Conservation (phyloP, 805 yeast species). For the Blastobotrys parvus region DNA sequence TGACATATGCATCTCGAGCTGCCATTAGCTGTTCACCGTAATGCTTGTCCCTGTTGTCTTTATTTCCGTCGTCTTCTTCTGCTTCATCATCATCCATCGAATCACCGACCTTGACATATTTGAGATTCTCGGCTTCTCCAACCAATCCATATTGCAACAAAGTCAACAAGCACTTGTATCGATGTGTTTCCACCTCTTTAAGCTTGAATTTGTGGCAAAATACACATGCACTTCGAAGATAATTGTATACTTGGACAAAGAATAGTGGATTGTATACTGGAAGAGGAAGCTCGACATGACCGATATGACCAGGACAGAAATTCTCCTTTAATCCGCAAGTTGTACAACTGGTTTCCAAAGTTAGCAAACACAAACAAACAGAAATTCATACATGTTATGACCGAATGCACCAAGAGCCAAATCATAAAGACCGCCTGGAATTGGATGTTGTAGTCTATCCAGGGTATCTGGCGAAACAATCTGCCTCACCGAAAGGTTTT, state of each 20-base stretch:
- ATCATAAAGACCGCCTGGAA: slow-evolving; percentile 89
- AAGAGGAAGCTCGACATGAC: slow-evolving; percentile 93
- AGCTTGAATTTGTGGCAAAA: slow-evolving; percentile 84
- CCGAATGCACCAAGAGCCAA: slow-evolving; percentile 92
- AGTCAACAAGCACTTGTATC: slow-evolving; percentile 65
- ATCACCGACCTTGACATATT: slow-evolving; percentile 41
- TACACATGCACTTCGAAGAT: slow-evolving; percentile 76
- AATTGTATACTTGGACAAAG: slow-evolving; percentile 81
- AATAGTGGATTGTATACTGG: slow-evolving; percentile 94
- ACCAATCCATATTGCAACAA: slow-evolving; percentile 84
- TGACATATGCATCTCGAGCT: slow-evolving; percentile 63
- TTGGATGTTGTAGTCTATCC: slow-evolving; percentile 93
- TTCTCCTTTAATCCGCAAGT: slow-evolving; percentile 95
- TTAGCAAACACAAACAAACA: background rate
- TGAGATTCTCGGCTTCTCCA: slow-evolving; percentile 67
- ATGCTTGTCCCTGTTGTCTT: slow-evolving; percentile 20
- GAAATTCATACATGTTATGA: slow-evolving; percentile 44
- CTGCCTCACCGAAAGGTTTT: slow-evolving; percentile 86
- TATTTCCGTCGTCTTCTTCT: slow-evolving; percentile 16
- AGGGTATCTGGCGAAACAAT: slow-evolving; percentile 93
- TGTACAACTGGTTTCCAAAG: slow-evolving; percentile 44
- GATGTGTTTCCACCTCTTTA: slow-evolving; percentile 60
- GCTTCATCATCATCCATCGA: slow-evolving; percentile 40
- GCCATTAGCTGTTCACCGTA: slow-evolving; percentile 40
- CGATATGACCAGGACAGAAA: slow-evolving; percentile 96